Evolutionary conservation across 1,139 yeast species (phyloP), one percentile per base, ranked within the genome.

Genomic region (Pichia sp.): DNA sequence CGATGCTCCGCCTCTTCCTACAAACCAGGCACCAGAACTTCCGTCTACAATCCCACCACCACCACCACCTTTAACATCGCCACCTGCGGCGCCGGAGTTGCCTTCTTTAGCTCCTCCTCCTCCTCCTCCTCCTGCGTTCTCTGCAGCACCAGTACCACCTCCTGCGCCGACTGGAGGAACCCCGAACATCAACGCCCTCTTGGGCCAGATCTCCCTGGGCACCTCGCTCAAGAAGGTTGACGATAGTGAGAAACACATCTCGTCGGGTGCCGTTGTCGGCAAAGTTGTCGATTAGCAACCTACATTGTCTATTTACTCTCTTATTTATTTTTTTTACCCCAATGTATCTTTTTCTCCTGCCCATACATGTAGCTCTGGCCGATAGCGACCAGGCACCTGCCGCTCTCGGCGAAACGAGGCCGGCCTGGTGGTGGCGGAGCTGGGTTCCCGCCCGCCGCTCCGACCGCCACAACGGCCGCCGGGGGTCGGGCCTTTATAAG

Each of bases 171-270:
- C 62, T 8, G 59, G 61, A 10, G 66, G 54, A 64, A 56, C 58
- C 3, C 56, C 62, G 8, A 44, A 66, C 11, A 57, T 67, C 23
- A 54, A 57, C 30, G 59, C 65, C 3, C 70, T 81, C 50, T 70
- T 81, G 51, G 81, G 82, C 2, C 82, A 81, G 63, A 81, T 81
- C 51, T 72, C 72, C 6, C 72, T 76, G 1, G 85, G 85, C 6
- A 73, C 69, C 44, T 56, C 74, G 1, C 73, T 81, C 61, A 77
- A 70, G 56, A 80, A 72, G 62, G 85, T 81, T 2, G 74, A 73
- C 56, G 77, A 75, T 4, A 65, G 69, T 41, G 74, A 79, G 58
- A 73, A 80, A 64, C 74, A 75, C 51, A 71, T 78, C 53, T 71
- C 77, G 8, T 75, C 72, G 48, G 78, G 80, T 10, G 74, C 78